Percentiles rank a stretch among this genome's conserved stretches.
phyloP scores from a whole-genome alignment of 2,329 filamentous ascomycete species.

The Aspergillus tanneri region DNA sequence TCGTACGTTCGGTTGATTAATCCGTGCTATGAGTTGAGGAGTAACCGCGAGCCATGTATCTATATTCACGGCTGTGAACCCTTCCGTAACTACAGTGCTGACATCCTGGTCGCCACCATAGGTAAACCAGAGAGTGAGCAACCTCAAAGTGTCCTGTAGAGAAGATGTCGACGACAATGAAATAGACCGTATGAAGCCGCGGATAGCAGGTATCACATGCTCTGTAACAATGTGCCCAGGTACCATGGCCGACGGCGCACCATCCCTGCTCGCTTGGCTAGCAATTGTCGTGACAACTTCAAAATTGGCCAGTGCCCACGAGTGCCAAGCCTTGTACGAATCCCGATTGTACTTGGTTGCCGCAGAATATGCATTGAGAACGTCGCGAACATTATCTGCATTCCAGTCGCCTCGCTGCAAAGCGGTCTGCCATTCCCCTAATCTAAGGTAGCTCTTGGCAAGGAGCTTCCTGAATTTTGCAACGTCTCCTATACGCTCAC shows the following conservation, averaged over 20 bases:
- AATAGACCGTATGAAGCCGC: constrained; percentile 97
- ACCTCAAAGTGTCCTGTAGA: constrained; percentile 86
- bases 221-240: constrained; percentile 72
- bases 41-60: constrained; percentile 99
- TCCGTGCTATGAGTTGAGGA: constrained; percentile 92
- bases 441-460: constrained; percentile 92
- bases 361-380: constrained; percentile 84
- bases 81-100: constrained; percentile 82
- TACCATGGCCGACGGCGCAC: constrained; percentile 46
- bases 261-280: constrained; percentile 62
- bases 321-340: constrained; percentile 99
- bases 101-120: constrained; percentile 88
- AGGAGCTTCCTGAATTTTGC: constrained; percentile 68
- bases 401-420: constrained; percentile 88
- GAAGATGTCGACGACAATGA: constrained; percentile 87
- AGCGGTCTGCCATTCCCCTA: constrained; percentile 92
- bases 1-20: constrained; percentile 89
- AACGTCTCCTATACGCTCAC: constrained; percentile 48
- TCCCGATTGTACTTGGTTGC: constrained; percentile 91
- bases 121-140: constrained; percentile 94
- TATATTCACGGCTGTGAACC: constrained; percentile 86
- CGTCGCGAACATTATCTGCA: constrained; percentile 79
- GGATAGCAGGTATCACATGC: constrained; percentile 90
- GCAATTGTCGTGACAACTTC: constrained; percentile 88
- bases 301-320: constrained; percentile 97